Conservation (phyloP, 2,329 filamentous ascomycete genomes). For the Aspergillus ustus region DNA sequence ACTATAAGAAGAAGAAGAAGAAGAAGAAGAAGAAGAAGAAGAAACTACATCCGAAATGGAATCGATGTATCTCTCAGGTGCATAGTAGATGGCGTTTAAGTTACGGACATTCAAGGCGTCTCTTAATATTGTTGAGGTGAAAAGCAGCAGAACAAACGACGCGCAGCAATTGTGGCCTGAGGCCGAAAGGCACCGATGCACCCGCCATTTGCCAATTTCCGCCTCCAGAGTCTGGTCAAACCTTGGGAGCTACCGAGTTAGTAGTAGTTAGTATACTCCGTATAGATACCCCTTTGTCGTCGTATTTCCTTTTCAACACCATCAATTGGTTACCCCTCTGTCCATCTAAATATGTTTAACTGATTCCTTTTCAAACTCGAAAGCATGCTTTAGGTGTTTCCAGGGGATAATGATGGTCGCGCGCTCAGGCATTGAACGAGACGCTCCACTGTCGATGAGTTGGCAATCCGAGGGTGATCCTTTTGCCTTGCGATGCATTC, state of each 20-base stretch:
- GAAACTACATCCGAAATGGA: slow-evolving; percentile 1
- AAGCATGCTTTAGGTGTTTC: neutral
- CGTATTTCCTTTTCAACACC: neutral
- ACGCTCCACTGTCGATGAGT: slow-evolving; percentile 26
- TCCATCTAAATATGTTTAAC: neutral
- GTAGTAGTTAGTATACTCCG: too few species aligned
- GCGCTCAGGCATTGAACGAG: slow-evolving; percentile 1
- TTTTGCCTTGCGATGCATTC: slow-evolving; percentile 5
- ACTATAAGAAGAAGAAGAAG: neutral
- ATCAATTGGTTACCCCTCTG: neutral
- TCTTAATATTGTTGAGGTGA: slow-evolving; percentile 9
- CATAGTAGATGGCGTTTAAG: neutral
- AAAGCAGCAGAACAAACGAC: slow-evolving; percentile 17
- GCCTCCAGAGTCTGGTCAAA: neutral
- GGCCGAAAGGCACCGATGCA: slow-evolving; percentile 9
- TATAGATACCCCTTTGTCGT: neutral
- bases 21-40: neutral
- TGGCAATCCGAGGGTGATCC: slow-evolving; percentile 25
- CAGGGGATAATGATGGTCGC: neutral
- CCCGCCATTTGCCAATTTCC: neutral
- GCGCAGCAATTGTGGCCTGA: slow-evolving; percentile 15
- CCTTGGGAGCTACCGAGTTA: too few species aligned
- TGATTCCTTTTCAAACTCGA: neutral
- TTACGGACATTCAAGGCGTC: neutral
- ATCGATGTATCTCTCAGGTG: slow-evolving; percentile 4